A percentile compares a stretch with the other conserved stretches of the same genome.
Conservation (phyloP, 257 asterid species). For the Prunella vulgaris region DNA sequence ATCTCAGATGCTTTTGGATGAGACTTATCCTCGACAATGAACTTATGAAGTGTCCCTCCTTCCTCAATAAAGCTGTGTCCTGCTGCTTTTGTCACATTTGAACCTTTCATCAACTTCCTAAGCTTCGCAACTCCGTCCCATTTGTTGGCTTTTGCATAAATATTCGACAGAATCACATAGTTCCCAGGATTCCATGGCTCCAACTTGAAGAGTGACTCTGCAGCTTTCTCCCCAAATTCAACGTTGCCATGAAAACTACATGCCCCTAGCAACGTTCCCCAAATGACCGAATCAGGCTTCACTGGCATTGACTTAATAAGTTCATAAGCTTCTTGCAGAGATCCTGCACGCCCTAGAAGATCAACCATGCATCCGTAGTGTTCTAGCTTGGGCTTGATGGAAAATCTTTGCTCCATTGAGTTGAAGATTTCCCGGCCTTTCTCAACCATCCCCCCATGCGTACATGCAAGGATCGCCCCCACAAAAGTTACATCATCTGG, state of each 20-base stretch:
- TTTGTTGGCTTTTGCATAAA: slow-evolving; percentile 53
- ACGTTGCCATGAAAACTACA: slow-evolving; percentile 79
- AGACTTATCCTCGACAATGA: slow-evolving; percentile 65
- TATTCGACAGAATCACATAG: slow-evolving; percentile 81
- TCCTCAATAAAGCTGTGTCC: slow-evolving; percentile 82
- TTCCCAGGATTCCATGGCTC: slow-evolving; percentile 86
- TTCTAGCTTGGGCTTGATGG: slow-evolving; percentile 46
- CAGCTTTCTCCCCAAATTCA: slow-evolving; percentile 69
- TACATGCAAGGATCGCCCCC: slow-evolving; percentile 75
- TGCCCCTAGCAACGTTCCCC: slow-evolving; percentile 84
- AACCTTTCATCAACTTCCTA: slow-evolving; percentile 73
- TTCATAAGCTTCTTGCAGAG: slow-evolving; percentile 54
- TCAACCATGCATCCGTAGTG: slow-evolving; percentile 90
- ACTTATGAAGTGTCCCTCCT: slow-evolving; percentile 70
- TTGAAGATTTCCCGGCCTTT: slow-evolving; percentile 51
- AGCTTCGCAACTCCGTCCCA: slow-evolving; percentile 74
- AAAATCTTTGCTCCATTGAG: slow-evolving; percentile 37
- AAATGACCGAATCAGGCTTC: slow-evolving; percentile 79
- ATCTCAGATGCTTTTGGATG: slow-evolving; percentile 51
- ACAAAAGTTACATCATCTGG: slow-evolving; percentile 91
- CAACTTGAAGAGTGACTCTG: slow-evolving; percentile 45
- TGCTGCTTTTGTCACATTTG: slow-evolving; percentile 56
- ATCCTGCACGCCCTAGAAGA: slow-evolving; percentile 78
- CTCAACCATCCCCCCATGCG: slow-evolving; percentile 74
- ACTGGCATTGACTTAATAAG: slow-evolving; percentile 65